Base-by-base conservation (phyloP, 805 yeast species). In the Ogataea salicorniae region DNA sequence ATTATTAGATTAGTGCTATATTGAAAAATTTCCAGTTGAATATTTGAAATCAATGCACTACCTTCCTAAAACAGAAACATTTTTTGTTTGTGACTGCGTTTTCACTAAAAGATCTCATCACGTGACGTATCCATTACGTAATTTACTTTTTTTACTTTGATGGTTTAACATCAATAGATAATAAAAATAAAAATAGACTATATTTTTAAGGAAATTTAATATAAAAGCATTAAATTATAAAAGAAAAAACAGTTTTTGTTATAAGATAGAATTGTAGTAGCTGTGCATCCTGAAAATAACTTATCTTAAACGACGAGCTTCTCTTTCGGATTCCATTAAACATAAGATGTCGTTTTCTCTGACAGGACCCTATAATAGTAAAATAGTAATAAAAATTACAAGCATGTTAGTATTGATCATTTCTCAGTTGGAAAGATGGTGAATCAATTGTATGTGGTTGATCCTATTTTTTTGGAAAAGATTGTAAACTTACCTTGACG, bases 271-370 rank as follows among this genome's bases (percentile, higher is more conserved):
- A 23, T 38, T 15, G 18, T 38, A 43, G 15, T 33, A 18, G 36
- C 35, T 42, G 40, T 29, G 36, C 14, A 39, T 26, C n/a, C 15
- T 18, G 34, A 38, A 45, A 41, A 37, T 29, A 55, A 53, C 65
- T 77, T 83, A 83, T 83, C 92, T 87, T 76, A 86, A 79, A 80
- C 94, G 83, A 81, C 92, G 84, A 70, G 98, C 98, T 83, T 92
- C 99, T 84, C 99, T 92, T 83, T 92, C 99, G 64, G 98, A 92
- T 83, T 92, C 99, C 97, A 92, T 94, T 75, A 92, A 84, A 76
- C 96, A 94, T 75, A 92, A 86, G 79, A 94, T 89, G 75, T 92
- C 99, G 79, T 92, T 87, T 78, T 88, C 96, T 76, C 96, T 87
- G 75, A 88, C 96, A 74, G 96, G 95, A 71, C 96, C 96, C 62